Base-by-base conservation (phyloP, 345 rosid species). In the Lumnitzera racemosa region DNA sequence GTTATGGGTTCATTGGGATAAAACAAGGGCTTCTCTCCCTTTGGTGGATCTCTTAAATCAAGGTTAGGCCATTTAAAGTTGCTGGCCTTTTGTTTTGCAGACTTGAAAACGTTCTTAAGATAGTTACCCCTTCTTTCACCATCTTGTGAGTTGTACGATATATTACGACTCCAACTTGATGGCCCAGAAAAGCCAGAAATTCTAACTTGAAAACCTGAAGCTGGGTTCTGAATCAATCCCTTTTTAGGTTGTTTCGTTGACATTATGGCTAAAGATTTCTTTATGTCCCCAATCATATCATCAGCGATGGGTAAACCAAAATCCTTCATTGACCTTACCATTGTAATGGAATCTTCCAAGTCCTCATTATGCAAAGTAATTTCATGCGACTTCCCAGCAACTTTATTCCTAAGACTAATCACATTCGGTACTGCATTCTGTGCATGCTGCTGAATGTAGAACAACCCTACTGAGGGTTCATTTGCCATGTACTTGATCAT, bases 391-490 rank as follows among this genome's bases (percentile, higher is more conserved):
- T 77, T 88, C 24, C 75, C 74, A 43, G 61, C 67, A 5, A 90
- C 74, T 29, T 61, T 83, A 70, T 64, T 78, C 69, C 72, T 84
- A 70, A 90, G 85, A 58, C 54, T 74, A 54, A 82, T 54, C 4
- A 88, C 80, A 29, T 90, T 95, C 0, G 95, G 96, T 60, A 82
- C 74, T 23, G 96, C 88, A 58, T 81, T 87, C 56, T 76, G 89
- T 7, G 81, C 68, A 54, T 95, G 99, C 67, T 90, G 89, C 67
- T 90, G 97, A 57, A 88, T 78, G 77, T 86, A 94, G 76, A 77
- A 84, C 61, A 90, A 96, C 46, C 97, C 97, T 12, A 86, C 94
- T 0, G 99, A 88, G 47, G 97, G 97, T 69, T 95, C 95, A 54
- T 95, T 95, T 14, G 90, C 95, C 58, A 88, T 75, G 55, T 90